Conservation (phyloP, 2,329 filamentous ascomycete genomes). For the Fusarium ramigenum region DNA sequence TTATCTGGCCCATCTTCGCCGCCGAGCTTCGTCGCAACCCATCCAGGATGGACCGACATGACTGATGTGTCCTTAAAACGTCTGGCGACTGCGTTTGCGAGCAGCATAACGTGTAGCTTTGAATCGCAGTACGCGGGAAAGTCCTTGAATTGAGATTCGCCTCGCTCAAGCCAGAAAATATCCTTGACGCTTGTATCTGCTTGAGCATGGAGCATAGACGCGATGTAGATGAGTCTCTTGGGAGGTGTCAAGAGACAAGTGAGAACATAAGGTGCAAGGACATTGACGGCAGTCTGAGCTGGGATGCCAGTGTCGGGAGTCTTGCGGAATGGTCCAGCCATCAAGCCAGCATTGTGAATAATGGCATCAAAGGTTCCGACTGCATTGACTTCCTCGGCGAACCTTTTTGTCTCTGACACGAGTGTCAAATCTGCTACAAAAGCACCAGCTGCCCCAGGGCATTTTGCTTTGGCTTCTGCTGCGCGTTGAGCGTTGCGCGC, state of each 20-base stretch:
- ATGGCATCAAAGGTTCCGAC: slow-evolving; percentile 34
- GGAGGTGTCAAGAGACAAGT: slow-evolving; percentile 27
- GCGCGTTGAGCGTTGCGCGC: slow-evolving; percentile 31
- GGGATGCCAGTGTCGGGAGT: slow-evolving; percentile 27
- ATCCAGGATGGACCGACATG: slow-evolving; percentile 32
- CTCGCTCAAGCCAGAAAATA: slow-evolving; percentile 31
- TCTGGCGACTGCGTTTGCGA: slow-evolving; percentile 31
- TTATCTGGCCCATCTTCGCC: slow-evolving; percentile 18
- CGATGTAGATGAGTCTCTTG: slow-evolving; percentile 26
- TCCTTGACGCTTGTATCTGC: slow-evolving; percentile 18
- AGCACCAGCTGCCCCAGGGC: slow-evolving; percentile 24
- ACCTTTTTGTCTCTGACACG: slow-evolving; percentile 20
- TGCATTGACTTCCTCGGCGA: slow-evolving; percentile 33
- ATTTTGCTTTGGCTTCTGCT: slow-evolving; percentile 16
- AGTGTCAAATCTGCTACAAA: slow-evolving; percentile 29
- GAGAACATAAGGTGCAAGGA: slow-evolving; percentile 36
- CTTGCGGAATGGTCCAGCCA: slow-evolving; percentile 29
- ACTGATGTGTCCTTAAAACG: slow-evolving; percentile 25
- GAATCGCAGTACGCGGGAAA: slow-evolving; percentile 31
- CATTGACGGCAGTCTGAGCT: slow-evolving; percentile 29
- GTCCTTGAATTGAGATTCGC: slow-evolving; percentile 22
- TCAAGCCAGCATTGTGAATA: slow-evolving; percentile 31
- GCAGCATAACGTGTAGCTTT: slow-evolving; percentile 33
- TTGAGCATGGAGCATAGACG: slow-evolving; percentile 24
- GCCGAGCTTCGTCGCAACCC: slow-evolving; percentile 34